phyloP scores from a whole-genome alignment of 805 yeast genomes.

The Hyphopichia homilentoma region DNA sequence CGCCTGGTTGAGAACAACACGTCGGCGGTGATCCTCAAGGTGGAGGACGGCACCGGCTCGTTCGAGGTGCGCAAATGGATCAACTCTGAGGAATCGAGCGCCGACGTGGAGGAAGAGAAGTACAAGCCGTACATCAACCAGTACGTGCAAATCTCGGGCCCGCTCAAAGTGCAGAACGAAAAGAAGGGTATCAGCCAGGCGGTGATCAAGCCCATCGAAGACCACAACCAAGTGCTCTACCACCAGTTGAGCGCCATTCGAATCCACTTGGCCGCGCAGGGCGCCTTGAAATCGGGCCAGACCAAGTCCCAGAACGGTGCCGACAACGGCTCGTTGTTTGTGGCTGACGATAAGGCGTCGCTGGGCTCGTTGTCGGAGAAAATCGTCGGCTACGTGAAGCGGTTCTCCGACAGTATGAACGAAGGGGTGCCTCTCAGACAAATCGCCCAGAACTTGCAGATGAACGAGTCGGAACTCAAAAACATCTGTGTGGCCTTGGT shows the following conservation, averaged over 20 bases:
- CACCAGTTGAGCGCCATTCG: constrained; percentile 65
- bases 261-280: constrained; percentile 53
- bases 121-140: constrained; percentile 43
- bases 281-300: constrained; percentile 24
- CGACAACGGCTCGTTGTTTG: constrained; percentile 27
- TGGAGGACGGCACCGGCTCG: constrained; percentile 77
- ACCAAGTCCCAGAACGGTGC: no score
- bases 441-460: constrained; percentile 53
- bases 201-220: constrained; percentile 50
- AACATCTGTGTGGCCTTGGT: constrained; percentile 50
- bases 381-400: constrained; percentile 46
- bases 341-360: constrained; percentile 20
- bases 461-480: constrained; percentile 47
- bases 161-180: constrained; percentile 53
- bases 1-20: constrained; percentile 60
- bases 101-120: constrained; percentile 26
- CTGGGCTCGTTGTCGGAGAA: constrained; percentile 34
- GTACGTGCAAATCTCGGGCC: constrained; percentile 55
- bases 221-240: constrained; percentile 65
- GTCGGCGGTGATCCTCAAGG: constrained; percentile 49
- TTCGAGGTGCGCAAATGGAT: constrained; percentile 65
- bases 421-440: constrained; percentile 74
- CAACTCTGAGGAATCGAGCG: constrained; percentile 24
- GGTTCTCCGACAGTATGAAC: constrained; percentile 53
- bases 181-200: constrained; percentile 65